Base-by-base conservation (phyloP, 306 rosid species). In the Luffa acutangula region DNA sequence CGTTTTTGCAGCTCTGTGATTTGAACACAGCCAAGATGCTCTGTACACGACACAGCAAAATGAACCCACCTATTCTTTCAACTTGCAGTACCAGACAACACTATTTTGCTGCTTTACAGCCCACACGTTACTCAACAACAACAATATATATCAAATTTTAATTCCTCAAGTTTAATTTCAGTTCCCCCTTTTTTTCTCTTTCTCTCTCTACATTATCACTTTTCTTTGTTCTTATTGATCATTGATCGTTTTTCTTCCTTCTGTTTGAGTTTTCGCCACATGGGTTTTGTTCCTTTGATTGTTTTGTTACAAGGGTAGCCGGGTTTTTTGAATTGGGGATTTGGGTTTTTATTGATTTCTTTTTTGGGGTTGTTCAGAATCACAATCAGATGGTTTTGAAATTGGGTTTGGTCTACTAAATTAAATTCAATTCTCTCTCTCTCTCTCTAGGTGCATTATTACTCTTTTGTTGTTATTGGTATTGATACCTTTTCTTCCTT, bases 71-170 rank as follows among this genome's bases (percentile, higher is more conserved):
- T 20, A 54, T 56, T 41, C 80, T 73, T 86, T 84, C 96, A 90
- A 90, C 87, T 92, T 87, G 97, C 90, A 78, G 88, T 87, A 89
- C 81, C 82, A 87, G 96, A 91, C 96, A 90, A 88, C 89, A 71
- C 59, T 48, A 81, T 81, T 89, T 85, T 90, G 80, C 94, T 81
- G 88, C 98, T 93, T 89, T 91, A 91, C 98, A 90, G 90, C 97
- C 93, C 89, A 90, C 97, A 83, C 85, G 85, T 66, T 63, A 34
- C 39, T 41, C 34, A 21, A 73, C 70, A 73, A 79, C 43, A 54
- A 18, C 10, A 18, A 65, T 37, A 34, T 14, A 7, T 65, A 15
- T 65, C 60, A 15, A 51, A 70, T 78, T 78, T 78, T 46, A 43
- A 60, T 59, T 43, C 41, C 49, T 7, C 13, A 5, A 34, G 42